Evolutionary conservation across 345 rosid species (phyloP).

Genomic region (Rhodamnia argentea): DNA sequence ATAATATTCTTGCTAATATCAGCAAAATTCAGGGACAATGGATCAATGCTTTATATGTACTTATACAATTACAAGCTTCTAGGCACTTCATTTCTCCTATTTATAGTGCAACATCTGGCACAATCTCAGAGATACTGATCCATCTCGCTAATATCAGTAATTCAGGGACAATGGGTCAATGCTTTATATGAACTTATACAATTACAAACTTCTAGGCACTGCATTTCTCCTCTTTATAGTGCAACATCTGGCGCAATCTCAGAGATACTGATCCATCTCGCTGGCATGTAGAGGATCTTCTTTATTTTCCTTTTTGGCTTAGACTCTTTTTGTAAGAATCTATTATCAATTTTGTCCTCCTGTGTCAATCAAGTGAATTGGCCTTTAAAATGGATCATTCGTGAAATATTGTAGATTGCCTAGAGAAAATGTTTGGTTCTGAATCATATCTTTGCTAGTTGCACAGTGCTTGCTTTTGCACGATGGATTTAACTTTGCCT

Average conservation of each 20-base stretch:
- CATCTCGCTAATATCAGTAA: not conserved
- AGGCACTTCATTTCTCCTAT: not conserved
- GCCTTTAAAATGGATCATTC: not conserved
- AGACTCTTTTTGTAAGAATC: not conserved
- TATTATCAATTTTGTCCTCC: not conserved
- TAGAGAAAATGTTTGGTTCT: not conserved
- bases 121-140: not conserved
- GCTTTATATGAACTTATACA: not conserved
- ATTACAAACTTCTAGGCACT: not conserved
- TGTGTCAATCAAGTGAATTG: not conserved
- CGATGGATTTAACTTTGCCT: constrained; percentile 6
- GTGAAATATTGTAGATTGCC: not conserved
- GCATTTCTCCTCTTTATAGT: not conserved
- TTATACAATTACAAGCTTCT: not conserved
- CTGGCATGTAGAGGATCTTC: not conserved
- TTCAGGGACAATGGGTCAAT: not conserved
- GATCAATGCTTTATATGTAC: not conserved
- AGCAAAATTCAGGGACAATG: not conserved
- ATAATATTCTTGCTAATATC: not conserved
- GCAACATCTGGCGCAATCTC: not conserved
- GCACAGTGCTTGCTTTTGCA: not conserved
- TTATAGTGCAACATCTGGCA: not conserved
- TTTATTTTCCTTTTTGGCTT: not conserved
- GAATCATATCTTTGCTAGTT: not conserved
- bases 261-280: not conserved